Evolutionary conservation across 306 rosid genomes (phyloP), one percentile per base, ranked within the genome.

Genomic region (Glycine latifolia): DNA sequence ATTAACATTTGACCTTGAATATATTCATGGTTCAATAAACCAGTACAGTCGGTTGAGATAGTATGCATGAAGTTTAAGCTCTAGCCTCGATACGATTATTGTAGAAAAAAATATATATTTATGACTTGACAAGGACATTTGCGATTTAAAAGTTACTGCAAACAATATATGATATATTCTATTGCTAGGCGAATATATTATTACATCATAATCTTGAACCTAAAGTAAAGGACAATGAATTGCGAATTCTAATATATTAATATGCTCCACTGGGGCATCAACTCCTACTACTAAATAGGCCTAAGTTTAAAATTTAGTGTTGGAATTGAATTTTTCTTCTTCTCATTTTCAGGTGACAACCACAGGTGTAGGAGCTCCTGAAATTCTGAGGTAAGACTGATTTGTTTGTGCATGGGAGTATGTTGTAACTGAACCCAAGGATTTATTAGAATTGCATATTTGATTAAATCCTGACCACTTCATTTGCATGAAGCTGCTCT

Each of bases 401-500:
- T 8, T 83, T 66, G 73, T 44, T 80, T 85, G 84, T 58, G n/a
- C 46, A 5, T 20, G 8, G 5, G 58, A 44, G 20, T 65, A 50
- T 7, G 72, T 15, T 44, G 31, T 26, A 26, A 26, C 1, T 26
- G 31, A 26, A 26, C 31, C 31, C 31, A 26, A 26, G 31, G 31
- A 26, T 26, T 83, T 55, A n/a, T 73, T 82, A 1, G 48, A 5
- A 66, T 63, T 39, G 17, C 9, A 41, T 13, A 44, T 73, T 58
- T 76, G 70, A 16, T 35, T 56, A 20, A 87, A 73, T 17, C 83
- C 81, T 14, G 93, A 91, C 97, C 94, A 91, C 77, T 91, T 91
- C 94, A 88, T 90, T 43, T 82, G 85, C 91, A 91, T 86, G 89
- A 90, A 91, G 54, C 83, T 55, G 11, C 72, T 84, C 83, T 89